Base-by-base conservation (phyloP, 768 basidiomycete genomes). In the Mycena indigotica region DNA sequence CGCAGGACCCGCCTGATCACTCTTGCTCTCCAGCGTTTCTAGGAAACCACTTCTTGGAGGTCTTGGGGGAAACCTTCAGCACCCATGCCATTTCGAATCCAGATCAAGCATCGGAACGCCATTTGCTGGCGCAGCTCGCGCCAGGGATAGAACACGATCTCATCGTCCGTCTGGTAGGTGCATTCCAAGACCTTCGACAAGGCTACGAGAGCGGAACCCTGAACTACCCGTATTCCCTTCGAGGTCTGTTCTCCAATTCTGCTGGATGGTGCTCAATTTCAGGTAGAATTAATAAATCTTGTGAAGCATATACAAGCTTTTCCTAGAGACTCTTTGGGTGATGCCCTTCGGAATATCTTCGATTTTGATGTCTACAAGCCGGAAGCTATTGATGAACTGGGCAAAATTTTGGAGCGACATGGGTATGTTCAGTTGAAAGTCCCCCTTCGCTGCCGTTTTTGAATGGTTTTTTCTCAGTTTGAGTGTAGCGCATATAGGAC, bases 41-140 rank as follows among this genome's bases (percentile, higher is more conserved):
- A 23, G 86, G 86, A 1, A 88, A 88, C 59, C 85, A 88, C 66
- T 88, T 88, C 73, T 70, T 87, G 21, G 86, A 88, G 63, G 86
- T 88, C 15, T 76, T 87, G 2, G 86, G 86, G 2, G 86, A 88
- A 68, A 84, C 83, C 64, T 87, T 88, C 68, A 84, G 84, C 60
- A 76, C 81, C 24, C 86, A 87, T 69, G 80, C 85, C 1, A 80
- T 88, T 24, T 80, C 82, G 19, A 88, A 88, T 64, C 86, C 86
- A 0, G 86, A 88, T 64, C 78, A 83, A 67, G 77, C 77, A 17
- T 87, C 86, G n/a, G 86, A 88, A 65, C 72, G 81, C 39, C 82
- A 73, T 65, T 73, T 88, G 5, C 72, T 88, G 25, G 68, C 77
- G 2, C 84, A 87, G 62, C 75, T 88, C 17, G 86, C 85, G 1